Conservation (phyloP, 208 protist genomes). For the Acanthamoeba healyi region DNA sequence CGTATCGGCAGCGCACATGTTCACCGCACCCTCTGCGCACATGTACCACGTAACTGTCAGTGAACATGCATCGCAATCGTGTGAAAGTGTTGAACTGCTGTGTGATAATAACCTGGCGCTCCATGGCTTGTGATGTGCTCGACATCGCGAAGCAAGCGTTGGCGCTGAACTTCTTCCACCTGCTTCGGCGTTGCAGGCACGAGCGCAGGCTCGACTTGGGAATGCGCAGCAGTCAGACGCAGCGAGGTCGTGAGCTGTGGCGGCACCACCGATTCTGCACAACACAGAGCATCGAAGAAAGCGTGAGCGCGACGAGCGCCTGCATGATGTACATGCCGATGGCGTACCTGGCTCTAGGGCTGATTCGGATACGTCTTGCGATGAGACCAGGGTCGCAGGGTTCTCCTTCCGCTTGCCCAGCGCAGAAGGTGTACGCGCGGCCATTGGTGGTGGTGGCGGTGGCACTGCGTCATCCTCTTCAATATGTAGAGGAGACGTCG, state of each 20-base stretch:
- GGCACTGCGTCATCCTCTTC: too few relatives aligned
- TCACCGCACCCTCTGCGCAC: constrained; percentile 11
- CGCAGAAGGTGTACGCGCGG: background rate
- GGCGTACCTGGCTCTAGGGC: too few relatives aligned
- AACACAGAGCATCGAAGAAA: background rate
- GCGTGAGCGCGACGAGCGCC: too few relatives aligned
- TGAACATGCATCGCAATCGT: background rate
- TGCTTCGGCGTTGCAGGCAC: background rate
- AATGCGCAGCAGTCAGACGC: background rate
- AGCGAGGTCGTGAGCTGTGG: background rate
- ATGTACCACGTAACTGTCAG: background rate
- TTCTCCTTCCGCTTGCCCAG: constrained; percentile 64
- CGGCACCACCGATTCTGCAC: too few relatives aligned
- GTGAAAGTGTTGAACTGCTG: background rate
- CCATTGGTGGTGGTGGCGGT: background rate
- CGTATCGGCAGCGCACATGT: background rate
- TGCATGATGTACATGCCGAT: too few relatives aligned
- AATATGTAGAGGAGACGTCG: too few relatives aligned
- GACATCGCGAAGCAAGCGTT: background rate
- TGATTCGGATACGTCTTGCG: too few relatives aligned
- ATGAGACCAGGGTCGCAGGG: background rate
- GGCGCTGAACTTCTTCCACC: background rate
- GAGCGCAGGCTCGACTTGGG: background rate
- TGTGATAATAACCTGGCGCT: background rate
- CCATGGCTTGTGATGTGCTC: background rate